Evolutionary conservation across 768 basidiomycete genomes (phyloP).

Genomic region (Leccinum longicurvipes): DNA sequence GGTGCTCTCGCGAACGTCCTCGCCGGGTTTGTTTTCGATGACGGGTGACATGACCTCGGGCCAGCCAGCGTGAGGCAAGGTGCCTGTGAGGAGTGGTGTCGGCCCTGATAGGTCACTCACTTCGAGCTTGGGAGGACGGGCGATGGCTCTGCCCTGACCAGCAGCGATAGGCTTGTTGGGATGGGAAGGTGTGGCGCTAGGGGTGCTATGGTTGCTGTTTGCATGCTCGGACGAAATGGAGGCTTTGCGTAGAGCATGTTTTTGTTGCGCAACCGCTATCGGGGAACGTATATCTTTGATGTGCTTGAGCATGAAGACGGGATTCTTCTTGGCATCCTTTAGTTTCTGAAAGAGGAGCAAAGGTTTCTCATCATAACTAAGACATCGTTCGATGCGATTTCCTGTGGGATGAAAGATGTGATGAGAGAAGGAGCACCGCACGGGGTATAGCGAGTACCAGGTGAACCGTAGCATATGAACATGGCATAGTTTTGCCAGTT

Average conservation of each 20-base stretch:
- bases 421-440: not conserved
- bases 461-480: slow-evolving; percentile 96
- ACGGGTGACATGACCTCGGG: slow-evolving; percentile 68
- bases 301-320: slow-evolving; percentile 98
- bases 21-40: slow-evolving; percentile 45
- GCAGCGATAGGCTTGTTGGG: slow-evolving; percentile 25
- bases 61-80: slow-evolving; percentile 73
- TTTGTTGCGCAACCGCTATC: slow-evolving; percentile 94
- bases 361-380: slow-evolving; percentile 98
- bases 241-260: slow-evolving; percentile 86
- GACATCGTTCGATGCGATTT: slow-evolving; percentile 84
- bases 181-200: slow-evolving; percentile 16
- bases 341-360: slow-evolving; percentile 94
- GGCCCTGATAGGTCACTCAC: slow-evolving; percentile 58
- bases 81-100: slow-evolving; percentile 51
- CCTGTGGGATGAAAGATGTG: slow-evolving; percentile 35
- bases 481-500: slow-evolving; percentile 99
- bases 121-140: slow-evolving; percentile 67
- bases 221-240: slow-evolving; percentile 37
- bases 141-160: slow-evolving; percentile 33
- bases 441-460: slow-evolving; percentile 48
- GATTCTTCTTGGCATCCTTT: slow-evolving; percentile 96
- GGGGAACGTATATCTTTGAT: slow-evolving; percentile 94
- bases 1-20: slow-evolving; percentile 38
- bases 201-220: slow-evolving; percentile 16